Evolutionary conservation across 345 rosid species (phyloP).

Genomic region (Zanthoxylum bungeanum): DNA sequence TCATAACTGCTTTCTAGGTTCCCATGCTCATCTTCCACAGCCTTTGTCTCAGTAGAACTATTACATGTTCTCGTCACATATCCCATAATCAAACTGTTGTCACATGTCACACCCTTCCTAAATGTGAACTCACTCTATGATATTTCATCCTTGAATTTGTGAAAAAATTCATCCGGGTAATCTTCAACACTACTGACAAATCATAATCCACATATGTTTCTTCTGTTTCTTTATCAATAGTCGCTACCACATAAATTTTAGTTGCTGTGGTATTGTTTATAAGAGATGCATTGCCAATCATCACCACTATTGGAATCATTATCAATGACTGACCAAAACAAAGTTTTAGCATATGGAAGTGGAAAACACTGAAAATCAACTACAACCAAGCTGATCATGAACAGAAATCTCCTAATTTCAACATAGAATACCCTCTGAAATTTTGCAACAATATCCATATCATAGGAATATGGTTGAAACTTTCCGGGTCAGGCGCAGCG

Average conservation of each 20-base stretch:
- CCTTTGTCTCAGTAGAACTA: slow-evolving; percentile 15
- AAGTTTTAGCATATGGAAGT: slow-evolving; percentile 30
- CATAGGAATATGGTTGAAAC: neutral
- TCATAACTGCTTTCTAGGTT: neutral
- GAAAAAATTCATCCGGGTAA: neutral
- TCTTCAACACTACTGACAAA: neutral
- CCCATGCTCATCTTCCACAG: slow-evolving; percentile 6
- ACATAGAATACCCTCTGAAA: slow-evolving; percentile 30
- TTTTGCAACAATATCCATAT: slow-evolving; percentile 30
- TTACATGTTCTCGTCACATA: slow-evolving; percentile 6
- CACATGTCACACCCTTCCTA: neutral
- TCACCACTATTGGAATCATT: slow-evolving; percentile 21
- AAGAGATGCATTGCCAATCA: slow-evolving; percentile 21
- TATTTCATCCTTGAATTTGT: neutral
- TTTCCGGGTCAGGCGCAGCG: too few relatives aligned
- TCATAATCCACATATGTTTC: slow-evolving; percentile 2
- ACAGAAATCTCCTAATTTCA: slow-evolving; percentile 44
- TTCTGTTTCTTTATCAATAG: slow-evolving; percentile 15
- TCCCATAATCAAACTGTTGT: slow-evolving; percentile 18
- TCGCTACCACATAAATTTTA: slow-evolving; percentile 4
- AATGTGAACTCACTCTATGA: slow-evolving; percentile 3
- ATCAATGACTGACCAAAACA: slow-evolving; percentile 15
- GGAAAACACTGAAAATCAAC: slow-evolving; percentile 42
- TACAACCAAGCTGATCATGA: slow-evolving; percentile 28
- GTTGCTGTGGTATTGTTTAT: slow-evolving; percentile 17